These are phyloP conservation scores for Grifola frondosa DNA, from an alignment of 1,284 basidiomycete species.

Conservation along the genomic window DNA sequence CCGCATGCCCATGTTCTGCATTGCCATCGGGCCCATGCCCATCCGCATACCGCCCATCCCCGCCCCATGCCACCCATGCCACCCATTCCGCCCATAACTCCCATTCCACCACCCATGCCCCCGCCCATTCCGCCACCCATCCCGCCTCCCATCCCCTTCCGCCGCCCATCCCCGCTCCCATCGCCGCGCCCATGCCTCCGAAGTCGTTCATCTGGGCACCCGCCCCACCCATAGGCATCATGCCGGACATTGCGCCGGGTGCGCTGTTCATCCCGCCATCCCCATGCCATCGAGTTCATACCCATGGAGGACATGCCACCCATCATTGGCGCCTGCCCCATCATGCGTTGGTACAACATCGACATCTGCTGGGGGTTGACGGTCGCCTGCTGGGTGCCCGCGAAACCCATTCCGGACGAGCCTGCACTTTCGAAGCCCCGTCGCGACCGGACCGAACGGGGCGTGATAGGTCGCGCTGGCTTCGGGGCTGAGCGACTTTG, in stretches of 20 bases:
- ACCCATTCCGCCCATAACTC: conserved; percentile 23
- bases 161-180: conserved; percentile 38
- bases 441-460: conserved; percentile 22
- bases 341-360: conserved; percentile 57
- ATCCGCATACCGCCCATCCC: conserved; percentile 30
- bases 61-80: conserved; percentile 19
- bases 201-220: conserved; percentile 20
- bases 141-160: conserved; percentile 33
- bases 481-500: conserved; percentile 79
- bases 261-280: too few species aligned
- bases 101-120: conserved; percentile 33
- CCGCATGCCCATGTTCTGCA: conserved; percentile 32
- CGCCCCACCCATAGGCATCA: conserved; percentile 17
- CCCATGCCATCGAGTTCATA: conserved; percentile 15
- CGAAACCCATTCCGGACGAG: conserved; percentile 22
- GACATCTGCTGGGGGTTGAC: conserved; percentile 48
- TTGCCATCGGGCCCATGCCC: conserved; percentile 34
- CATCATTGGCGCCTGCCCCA: conserved; percentile 46
- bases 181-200: conserved; percentile 29
- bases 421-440: conserved; percentile 20
- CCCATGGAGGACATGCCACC: conserved; percentile 20
- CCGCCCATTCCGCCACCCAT: conserved; percentile 36
- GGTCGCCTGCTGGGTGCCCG: conserved; percentile 28
- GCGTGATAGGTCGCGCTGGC: conserved; percentile 57
- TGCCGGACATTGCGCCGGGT: conserved; percentile 13